Percentiles rank a stretch among this genome's conserved stretches.
Evolutionary conservation across 2,329 filamentous ascomycete genomes (phyloP).

Genomic region (Pezicula radicicola): DNA sequence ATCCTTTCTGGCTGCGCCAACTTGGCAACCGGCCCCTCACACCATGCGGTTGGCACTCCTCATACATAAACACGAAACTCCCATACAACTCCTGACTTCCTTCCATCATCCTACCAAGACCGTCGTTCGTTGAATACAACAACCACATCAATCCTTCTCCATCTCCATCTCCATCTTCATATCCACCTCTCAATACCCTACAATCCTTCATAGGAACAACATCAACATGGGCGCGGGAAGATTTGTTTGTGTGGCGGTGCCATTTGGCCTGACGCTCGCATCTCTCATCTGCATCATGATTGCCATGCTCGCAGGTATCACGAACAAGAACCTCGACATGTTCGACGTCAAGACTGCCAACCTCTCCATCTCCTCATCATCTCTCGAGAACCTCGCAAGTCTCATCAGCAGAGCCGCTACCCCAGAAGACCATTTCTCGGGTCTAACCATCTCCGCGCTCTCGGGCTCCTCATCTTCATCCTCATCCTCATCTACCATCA

Average conservation of each 20-base stretch:
- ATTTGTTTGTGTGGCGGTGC: constrained; percentile 82
- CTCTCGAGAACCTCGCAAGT: constrained; percentile 17
- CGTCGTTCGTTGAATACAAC: background rate
- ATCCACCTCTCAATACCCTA: background rate
- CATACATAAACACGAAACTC: constrained; percentile 3
- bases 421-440: constrained; percentile 5
- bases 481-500: constrained; percentile 27
- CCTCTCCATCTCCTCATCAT: constrained; percentile 37
- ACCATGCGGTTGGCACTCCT: background rate
- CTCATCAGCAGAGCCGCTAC: constrained; percentile 9
- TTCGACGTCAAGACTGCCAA: constrained; percentile 61
- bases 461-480: constrained; percentile 28
- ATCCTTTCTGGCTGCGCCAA: background rate
- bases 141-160: background rate
- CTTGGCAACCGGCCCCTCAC: background rate
- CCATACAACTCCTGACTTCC: background rate
- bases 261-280: constrained; percentile 76
- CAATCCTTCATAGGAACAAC: background rate
- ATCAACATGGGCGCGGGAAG: constrained; percentile 68
- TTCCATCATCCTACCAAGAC: background rate
- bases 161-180: background rate
- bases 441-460: constrained; percentile 21
- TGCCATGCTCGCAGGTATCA: constrained; percentile 52
- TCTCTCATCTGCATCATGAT: constrained; percentile 69
- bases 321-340: constrained; percentile 54